phyloP scores from a whole-genome alignment of 768 basidiomycete genomes.

The Leccinum incarnatum region DNA sequence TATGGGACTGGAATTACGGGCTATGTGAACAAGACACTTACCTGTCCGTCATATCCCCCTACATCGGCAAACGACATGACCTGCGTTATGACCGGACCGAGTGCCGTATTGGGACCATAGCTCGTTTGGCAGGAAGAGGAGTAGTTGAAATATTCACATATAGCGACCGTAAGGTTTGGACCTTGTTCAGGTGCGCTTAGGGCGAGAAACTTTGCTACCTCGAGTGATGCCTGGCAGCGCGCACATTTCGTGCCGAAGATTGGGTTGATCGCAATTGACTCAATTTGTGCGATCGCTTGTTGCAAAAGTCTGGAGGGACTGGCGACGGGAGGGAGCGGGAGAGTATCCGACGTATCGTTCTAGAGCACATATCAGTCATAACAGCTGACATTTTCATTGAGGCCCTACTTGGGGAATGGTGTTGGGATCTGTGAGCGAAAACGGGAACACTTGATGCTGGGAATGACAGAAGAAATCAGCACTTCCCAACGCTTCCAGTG shows the following conservation, averaged over 20 bases:
- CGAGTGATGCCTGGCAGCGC: constrained; percentile 57
- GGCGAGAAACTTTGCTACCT: constrained; percentile 63
- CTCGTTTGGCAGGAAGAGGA: constrained; percentile 47
- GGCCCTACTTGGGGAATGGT: constrained; percentile 46
- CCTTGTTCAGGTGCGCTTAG: constrained; percentile 61
- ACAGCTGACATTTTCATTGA: neutral
- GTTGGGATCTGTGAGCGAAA: constrained; percentile 61
- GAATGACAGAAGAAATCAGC: constrained; percentile 5
- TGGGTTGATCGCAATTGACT: constrained; percentile 53
- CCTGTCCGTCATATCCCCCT: constrained; percentile 72
- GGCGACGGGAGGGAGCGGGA: constrained; percentile 59
- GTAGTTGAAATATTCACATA: constrained; percentile 63
- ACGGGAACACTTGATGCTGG: constrained; percentile 58
- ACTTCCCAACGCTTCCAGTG: neutral
- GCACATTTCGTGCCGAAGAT: constrained; percentile 55
- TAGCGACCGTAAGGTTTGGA: constrained; percentile 50
- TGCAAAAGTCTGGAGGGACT: constrained; percentile 44
- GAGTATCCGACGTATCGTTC: constrained; percentile 61
- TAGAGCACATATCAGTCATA: constrained; percentile 15
- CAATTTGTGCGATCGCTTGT: constrained; percentile 54
- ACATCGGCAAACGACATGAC: constrained; percentile 70
- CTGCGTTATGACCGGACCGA: constrained; percentile 67
- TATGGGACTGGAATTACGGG: neutral
- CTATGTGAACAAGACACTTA: constrained; percentile 19
- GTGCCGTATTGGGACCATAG: constrained; percentile 41